phyloP scores from a whole-genome alignment of 164 flowering plant genomes.

The Vitis rotundifolia region DNA sequence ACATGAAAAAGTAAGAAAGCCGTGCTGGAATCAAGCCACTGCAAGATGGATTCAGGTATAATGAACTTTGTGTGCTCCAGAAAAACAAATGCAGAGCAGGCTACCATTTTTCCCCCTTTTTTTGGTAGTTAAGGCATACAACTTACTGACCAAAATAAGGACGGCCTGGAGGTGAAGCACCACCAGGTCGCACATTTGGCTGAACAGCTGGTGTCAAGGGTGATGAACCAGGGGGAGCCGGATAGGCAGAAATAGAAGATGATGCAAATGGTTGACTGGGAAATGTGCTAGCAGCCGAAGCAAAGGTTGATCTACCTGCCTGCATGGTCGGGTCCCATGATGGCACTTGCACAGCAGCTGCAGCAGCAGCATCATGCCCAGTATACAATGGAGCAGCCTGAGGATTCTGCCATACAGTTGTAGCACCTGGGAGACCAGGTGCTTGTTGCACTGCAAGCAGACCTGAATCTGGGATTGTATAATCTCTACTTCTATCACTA shows the following conservation, averaged over 20 bases:
- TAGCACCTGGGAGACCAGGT: conserved; percentile 29
- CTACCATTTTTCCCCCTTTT: too few relatives aligned
- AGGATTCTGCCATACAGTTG: conserved; percentile 55
- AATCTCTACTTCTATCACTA: conserved; percentile 84
- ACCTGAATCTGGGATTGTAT: conserved; percentile 62
- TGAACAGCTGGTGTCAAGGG: conserved; percentile 25
- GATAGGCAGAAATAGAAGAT: conserved; percentile 32
- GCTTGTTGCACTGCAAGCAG: conserved; percentile 47
- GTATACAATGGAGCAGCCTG: conserved; percentile 34
- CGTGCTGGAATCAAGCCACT: too few relatives aligned
- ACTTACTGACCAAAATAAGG: conserved; percentile 35
- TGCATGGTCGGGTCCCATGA: conserved; percentile 60
- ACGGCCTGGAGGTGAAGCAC: conserved; percentile 35
- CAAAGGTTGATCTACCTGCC: conserved; percentile 33
- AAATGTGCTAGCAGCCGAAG: conserved; percentile 36
- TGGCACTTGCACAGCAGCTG: conserved; percentile 24
- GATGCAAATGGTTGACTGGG: conserved; percentile 48
- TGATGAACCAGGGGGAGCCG: conserved; percentile 28
- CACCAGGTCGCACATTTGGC: conserved; percentile 33
- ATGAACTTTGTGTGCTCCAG: too few relatives aligned
- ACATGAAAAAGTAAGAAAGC: too few relatives aligned
- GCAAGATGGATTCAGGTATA: too few relatives aligned
- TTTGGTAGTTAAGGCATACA: conserved; percentile 3
- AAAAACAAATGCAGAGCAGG: too few relatives aligned
- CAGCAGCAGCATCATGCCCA: conserved; percentile 30